Percentiles rank a stretch among this genome's conserved stretches.
Evolutionary conservation across 148 eudicot species (phyloP).

Genomic region (Bassia scoparia): DNA sequence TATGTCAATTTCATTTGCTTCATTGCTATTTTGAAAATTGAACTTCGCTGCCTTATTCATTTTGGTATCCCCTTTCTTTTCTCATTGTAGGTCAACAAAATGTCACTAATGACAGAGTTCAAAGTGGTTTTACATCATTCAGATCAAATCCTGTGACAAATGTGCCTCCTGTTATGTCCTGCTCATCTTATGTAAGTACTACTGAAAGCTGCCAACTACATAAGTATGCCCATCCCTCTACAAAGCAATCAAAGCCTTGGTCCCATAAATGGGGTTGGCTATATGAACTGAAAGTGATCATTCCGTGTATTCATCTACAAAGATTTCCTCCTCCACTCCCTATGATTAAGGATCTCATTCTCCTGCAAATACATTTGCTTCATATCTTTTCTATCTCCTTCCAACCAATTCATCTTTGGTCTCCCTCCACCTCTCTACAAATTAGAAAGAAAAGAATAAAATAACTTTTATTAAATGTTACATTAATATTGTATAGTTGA

Average conservation of each 20-base stretch:
- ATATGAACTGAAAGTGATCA: too few relatives aligned
- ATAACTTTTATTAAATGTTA: too few relatives aligned
- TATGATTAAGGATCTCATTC: too few relatives aligned
- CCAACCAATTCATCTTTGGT: too few relatives aligned
- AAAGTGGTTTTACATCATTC: slow-evolving; percentile 21
- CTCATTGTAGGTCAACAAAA: slow-evolving; percentile 38
- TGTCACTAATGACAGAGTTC: slow-evolving; percentile 3
- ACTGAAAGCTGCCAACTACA: not conserved
- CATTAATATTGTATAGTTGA: too few relatives aligned
- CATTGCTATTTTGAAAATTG: not conserved
- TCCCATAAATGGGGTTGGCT: too few relatives aligned
- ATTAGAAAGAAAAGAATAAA: not conserved
- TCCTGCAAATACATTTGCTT: too few relatives aligned
- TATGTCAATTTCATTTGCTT: not conserved
- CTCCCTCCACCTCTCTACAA: too few relatives aligned
- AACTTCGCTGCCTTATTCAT: not conserved
- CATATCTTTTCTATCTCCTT: too few relatives aligned
- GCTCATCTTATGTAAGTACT: slow-evolving; percentile 55
- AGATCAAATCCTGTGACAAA: slow-evolving; percentile 36
- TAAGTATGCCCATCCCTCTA: not conserved
- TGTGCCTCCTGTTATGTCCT: slow-evolving; percentile 35
- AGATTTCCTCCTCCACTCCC: too few relatives aligned
- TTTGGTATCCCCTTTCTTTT: not conserved
- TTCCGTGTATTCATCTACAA: too few relatives aligned
- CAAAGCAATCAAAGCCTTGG: too few relatives aligned